Evolutionary conservation across 257 asterid species (phyloP), one percentile per base, ranked within the genome.

Genomic region (Ligustrum vulgare): DNA sequence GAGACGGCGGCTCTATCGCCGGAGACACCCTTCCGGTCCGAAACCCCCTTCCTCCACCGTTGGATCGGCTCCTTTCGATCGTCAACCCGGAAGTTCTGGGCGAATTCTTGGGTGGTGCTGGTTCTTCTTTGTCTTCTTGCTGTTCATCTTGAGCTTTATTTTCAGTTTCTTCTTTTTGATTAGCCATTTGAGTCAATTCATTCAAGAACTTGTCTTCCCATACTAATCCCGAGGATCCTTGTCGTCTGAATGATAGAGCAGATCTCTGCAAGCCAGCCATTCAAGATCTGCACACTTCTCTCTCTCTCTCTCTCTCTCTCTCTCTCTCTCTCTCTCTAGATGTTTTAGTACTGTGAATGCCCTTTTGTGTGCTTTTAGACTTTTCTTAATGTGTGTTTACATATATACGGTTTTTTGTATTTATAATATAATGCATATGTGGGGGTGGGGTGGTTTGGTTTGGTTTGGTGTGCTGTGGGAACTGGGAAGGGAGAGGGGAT

Each of bases 221-320:
- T 13, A 79, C 80, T 5, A 82, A 67, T 60, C 92, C 92, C 18
- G 92, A 88, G 0, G 92, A 88, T 49, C 92, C 90, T 73, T 86
- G 90, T 64, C 90, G 79, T 75, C 92, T 72, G 81, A 86, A 88
- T 35, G 92, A 86, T 8, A 82, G 74, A n/a, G 49, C 78, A 1
- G 91, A 87, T 85, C 88, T 87, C 84, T 80, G 91, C 84, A 87
- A 80, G 43, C 84, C 90, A 23, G 80, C 88, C 91, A 87, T 85
- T 37, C 5, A 41, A 63, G 69, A 39, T 56, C 9, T 49, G 12
- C 25, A 51, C 12, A 31, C 20, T n/a, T n/a, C n/a, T n/a, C n/a
- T n/a, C n/a, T n/a, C n/a, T n/a, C n/a, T n/a, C n/a, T n/a, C n/a
- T n/a, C n/a, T 2, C 51, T 8, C 22, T 35, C 71, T 6, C 4